Evolutionary conservation across 2,329 filamentous ascomycete genomes (phyloP), one percentile per base, ranked within the genome.

Genomic region (Neonectria magnoliae): DNA sequence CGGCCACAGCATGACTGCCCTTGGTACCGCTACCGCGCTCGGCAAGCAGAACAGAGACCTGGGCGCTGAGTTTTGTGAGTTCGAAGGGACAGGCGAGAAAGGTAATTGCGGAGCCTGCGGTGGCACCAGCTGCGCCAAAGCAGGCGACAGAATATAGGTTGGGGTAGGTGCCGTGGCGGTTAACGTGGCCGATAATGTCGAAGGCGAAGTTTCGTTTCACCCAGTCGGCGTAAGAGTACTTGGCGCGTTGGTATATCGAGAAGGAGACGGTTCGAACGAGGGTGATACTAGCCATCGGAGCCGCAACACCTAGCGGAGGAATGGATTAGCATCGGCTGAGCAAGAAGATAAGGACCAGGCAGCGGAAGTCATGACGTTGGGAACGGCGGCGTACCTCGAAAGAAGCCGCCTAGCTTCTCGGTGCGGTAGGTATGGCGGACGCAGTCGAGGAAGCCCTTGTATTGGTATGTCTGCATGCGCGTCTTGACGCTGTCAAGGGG

Each of bases 401-500:
- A 96, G 83, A 97, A 97, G 27, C 93, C 92, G 53, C 85, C 83
- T 42, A 90, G 79, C 36, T 91, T 90, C 81, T 96, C 93, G 6
- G 84, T 89, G 64, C 84, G 85, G 80, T 96, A 96, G 10, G 93
- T 95, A 71, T 92, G 87, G 66, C 84, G 85, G 56, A 94, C 88
- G 76, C 92, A 94, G 78, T 93, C 90, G 75, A 87, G 79, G 78
- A 92, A 93, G 70, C 87, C 92, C 70, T 87, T 85, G 80, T 92
- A 94, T 68, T 91, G 89, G 80, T 96, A 95, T 70, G 91, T 92
- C 82, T 97, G 93, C 89, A 96, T 93, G 75, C 93, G 91, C 60
- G 92, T 94, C 84, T 97, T 97, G 77, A 95, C 91, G 73, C 93
- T 95, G 78, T 97, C 93, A 71, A 97, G 87, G 22, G 93, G 93